Evolutionary conservation across 2,329 filamentous ascomycete genomes (phyloP), one percentile per base, ranked within the genome.

Genomic region (Sphaerulina vaccinii): DNA sequence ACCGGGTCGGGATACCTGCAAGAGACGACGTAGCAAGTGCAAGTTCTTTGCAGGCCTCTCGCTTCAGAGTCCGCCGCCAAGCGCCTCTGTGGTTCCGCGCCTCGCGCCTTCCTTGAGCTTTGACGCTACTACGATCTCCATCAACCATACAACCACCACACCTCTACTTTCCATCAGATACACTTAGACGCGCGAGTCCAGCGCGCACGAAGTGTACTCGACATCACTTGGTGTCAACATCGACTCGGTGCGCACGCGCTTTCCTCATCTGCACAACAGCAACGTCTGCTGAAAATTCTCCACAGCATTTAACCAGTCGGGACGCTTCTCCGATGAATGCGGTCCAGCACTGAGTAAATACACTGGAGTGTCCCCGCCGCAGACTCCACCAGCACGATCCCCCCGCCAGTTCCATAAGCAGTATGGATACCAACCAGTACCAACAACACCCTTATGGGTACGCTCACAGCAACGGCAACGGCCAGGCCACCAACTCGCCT

Each of bases 391-490:
- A 22, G n/a, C n/a, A n/a, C n/a, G n/a, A n/a, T n/a, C 44, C 44
- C 27, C 15, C 40, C 36, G 24, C 43, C 27, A 27, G 19, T 47
- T 27, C 36, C 49, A 46, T 48, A 29, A 33, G 15, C 37, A 53
- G 39, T 36, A 53, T 53, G 51, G 51, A 53, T 49, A 35, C 23
- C 51, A 53, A 39, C 44, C 51, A 49, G 38, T 53, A 48, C 19
- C 45, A 48, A 32, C 45, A 48, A 39, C 45, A 48, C 45, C 35
- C 45, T 16, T 48, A 48, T 23, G 45, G 35, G 35, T 48, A 48
- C 19, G 35, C 33, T 49, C 41, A 27, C 52, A 55, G 47, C 56
- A 57, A 46, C 58, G 53, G 47, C 56, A 57, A 46, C 58, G 56
- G 19, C 59, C 57, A 50, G 57, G 60, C 38, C 48, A 38, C 33